phyloP scores from a whole-genome alignment of 1,284 basidiomycete species.

The Neolentinus lepideus region DNA sequence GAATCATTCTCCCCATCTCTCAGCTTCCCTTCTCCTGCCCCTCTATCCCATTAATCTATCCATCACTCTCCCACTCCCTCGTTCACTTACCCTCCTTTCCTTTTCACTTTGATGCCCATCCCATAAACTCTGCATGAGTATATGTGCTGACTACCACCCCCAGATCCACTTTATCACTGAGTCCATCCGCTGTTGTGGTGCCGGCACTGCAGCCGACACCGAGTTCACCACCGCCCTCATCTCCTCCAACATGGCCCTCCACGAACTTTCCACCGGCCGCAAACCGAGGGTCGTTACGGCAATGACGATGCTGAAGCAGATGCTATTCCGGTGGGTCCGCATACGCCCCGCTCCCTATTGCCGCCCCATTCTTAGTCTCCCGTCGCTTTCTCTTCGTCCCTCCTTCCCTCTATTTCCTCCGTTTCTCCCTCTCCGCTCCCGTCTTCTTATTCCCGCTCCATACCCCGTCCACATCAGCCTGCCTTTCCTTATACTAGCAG shows the following conservation, averaged over 20 bases:
- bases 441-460: no score
- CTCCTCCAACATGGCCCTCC: slow-evolving; percentile 89
- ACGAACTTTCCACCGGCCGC: slow-evolving; percentile 78
- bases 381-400: no score
- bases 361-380: not conserved
- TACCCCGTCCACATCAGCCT: no score
- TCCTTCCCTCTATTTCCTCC: no score
- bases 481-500: no score
- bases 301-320: slow-evolving; percentile 97
- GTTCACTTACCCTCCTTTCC: no score
- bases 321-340: slow-evolving; percentile 62
- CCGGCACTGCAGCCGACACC: slow-evolving; percentile 96
- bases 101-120: no score
- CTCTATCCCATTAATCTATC: no score
- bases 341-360: not conserved
- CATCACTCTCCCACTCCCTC: no score
- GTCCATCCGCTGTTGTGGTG: slow-evolving; percentile 95
- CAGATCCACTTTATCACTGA: slow-evolving; percentile 97
- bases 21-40: no score
- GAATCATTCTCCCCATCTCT: no score
- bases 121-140: not conserved
- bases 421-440: no score
- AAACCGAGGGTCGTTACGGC: slow-evolving; percentile 91
- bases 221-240: slow-evolving; percentile 94
- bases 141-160: not conserved